Percentiles rank a stretch among this genome's conserved stretches.
phyloP scores from a whole-genome alignment of 768 basidiomycete species.

The Amanita rubescens region DNA sequence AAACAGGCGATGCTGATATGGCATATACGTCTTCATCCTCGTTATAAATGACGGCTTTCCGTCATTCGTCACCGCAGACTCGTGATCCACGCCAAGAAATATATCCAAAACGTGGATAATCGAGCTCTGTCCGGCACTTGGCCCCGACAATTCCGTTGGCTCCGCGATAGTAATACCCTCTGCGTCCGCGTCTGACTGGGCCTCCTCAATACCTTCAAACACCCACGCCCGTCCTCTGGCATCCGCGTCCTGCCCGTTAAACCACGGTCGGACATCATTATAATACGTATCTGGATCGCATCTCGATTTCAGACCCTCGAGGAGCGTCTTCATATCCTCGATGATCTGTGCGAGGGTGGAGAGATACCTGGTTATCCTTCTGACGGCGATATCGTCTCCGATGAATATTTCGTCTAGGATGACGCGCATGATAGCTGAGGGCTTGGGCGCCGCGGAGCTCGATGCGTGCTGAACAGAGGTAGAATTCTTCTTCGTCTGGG shows the following conservation, averaged over 20 bases:
- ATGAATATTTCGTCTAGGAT: constrained; percentile 92
- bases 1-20: constrained; percentile 72
- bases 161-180: constrained; percentile 19
- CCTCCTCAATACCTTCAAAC: constrained; percentile 45
- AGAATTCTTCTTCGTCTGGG: constrained; percentile 85
- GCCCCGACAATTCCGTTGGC: constrained; percentile 61
- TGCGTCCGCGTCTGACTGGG: constrained; percentile 21
- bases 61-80: constrained; percentile 17
- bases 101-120: constrained; percentile 68
- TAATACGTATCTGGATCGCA: constrained; percentile 78
- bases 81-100: constrained; percentile 61
- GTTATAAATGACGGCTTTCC: constrained; percentile 43
- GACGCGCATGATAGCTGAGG: constrained; percentile 76
- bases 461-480: constrained; percentile 81
- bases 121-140: constrained; percentile 78
- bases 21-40: constrained; percentile 81
- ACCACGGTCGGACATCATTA: constrained; percentile 75
- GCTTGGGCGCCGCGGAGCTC: constrained; percentile 86
- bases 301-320: constrained; percentile 60
- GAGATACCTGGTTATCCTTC: constrained; percentile 64
- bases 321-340: constrained; percentile 53
- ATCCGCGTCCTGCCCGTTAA: constrained; percentile 64
- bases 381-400: constrained; percentile 56
- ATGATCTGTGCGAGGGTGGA: constrained; percentile 56
- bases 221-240: constrained; percentile 37